A percentile compares a stretch with the other conserved stretches of the same genome.
These are phyloP conservation scores for Dryadomyces quercus-mongolicae DNA, from an alignment of 2,329 filamentous ascomycete species.

Conservation along the genomic window DNA sequence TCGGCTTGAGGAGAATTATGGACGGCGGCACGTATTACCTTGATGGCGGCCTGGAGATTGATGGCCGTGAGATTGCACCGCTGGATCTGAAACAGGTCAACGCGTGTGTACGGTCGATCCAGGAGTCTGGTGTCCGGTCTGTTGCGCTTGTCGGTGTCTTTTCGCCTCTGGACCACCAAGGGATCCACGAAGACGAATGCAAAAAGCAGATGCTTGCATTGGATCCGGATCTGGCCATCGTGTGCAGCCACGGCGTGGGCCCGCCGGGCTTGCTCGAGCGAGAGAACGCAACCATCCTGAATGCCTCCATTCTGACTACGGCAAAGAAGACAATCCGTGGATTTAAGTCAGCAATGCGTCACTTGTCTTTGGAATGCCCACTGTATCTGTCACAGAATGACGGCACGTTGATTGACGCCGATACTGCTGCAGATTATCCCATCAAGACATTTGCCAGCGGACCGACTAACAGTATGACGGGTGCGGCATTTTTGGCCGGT, in stretches of 20 bases:
- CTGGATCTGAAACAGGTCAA: constrained; percentile 26
- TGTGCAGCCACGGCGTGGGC: constrained; percentile 31
- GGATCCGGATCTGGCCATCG: constrained; percentile 21
- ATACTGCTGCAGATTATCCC: constrained; percentile 41
- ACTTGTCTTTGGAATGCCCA: constrained; percentile 36
- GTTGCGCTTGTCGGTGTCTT: constrained; percentile 46
- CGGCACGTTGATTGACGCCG: constrained; percentile 44
- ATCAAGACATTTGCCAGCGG: constrained; percentile 51
- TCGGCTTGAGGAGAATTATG: constrained; percentile 29
- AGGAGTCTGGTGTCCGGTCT: constrained; percentile 19
- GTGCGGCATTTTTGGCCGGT: constrained; percentile 45
- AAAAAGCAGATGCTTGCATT: constrained; percentile 33
- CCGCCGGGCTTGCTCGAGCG: constrained; percentile 43
- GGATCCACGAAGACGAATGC: constrained; percentile 36
- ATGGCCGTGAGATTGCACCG: constrained; percentile 32
- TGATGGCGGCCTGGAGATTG: constrained; percentile 41
- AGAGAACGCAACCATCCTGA: constrained; percentile 53
- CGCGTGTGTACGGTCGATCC: constrained; percentile 12
- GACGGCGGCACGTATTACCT: constrained; percentile 33
- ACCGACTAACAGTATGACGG: constrained; percentile 50
- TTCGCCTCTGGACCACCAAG: constrained; percentile 43
- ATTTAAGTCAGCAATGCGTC: constrained; percentile 38
- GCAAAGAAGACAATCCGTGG: constrained; percentile 42
- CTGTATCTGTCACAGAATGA: constrained; percentile 53
- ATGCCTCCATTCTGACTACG: constrained; percentile 47